Conservation (phyloP, 345 rosid genomes). For the Aquilaria malaccensis region DNA sequence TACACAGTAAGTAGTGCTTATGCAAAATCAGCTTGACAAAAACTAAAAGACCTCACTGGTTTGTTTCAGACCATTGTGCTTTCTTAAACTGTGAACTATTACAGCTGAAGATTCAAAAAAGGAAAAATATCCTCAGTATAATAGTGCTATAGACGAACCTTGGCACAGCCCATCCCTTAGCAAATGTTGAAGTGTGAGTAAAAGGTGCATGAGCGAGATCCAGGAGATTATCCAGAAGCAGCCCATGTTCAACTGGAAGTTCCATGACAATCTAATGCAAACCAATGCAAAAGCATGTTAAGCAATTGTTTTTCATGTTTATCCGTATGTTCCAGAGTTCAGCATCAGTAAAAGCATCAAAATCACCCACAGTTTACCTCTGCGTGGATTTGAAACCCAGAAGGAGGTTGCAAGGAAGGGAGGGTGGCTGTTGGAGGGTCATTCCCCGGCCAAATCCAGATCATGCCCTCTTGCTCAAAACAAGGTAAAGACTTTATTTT, state of each 20-base stretch:
- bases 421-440: constrained; percentile 69
- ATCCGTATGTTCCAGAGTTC: background rate
- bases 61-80: too few relatives aligned
- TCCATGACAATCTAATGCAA: constrained; percentile 82
- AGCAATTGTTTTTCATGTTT: background rate
- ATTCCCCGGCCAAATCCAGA: constrained; percentile 96
- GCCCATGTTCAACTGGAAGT: constrained; percentile 96
- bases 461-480: constrained; percentile 91
- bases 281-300: constrained; percentile 1
- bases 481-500: constrained; percentile 80
- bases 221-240: constrained; percentile 88
- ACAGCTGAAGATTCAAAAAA: too few relatives aligned
- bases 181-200: constrained; percentile 95
- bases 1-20: background rate
- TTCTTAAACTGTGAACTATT: too few relatives aligned
- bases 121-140: background rate
- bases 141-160: constrained; percentile 39
- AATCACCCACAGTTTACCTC: constrained; percentile 46
- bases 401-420: constrained; percentile 79
- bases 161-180: constrained; percentile 98
- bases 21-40: background rate
- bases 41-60: background rate
- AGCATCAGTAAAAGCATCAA: background rate
- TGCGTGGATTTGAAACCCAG: constrained; percentile 88
- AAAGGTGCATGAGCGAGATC: constrained; percentile 99